phyloP scores from a whole-genome alignment of 2,329 filamentous ascomycete genomes.

The Aspergillus awamori region DNA sequence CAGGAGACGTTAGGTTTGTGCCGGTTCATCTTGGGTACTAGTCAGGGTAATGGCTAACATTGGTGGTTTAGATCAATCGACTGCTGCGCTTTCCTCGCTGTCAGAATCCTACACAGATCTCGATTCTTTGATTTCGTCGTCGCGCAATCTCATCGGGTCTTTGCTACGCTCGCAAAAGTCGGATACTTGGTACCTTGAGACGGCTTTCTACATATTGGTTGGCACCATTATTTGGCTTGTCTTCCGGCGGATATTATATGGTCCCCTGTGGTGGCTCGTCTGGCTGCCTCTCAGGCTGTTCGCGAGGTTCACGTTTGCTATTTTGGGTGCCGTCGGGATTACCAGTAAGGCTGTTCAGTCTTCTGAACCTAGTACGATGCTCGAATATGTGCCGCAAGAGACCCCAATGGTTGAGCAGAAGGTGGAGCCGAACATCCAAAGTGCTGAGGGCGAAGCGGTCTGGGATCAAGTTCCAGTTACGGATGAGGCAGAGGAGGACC shows the following conservation, averaged over 20 bases:
- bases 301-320: constrained; percentile 61
- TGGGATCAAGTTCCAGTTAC: constrained; percentile 26
- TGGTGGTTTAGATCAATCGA: constrained; percentile 64
- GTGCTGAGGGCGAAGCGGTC: constrained; percentile 19
- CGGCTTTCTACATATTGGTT: constrained; percentile 78
- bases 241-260: constrained; percentile 82
- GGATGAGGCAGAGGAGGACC: constrained; percentile 32
- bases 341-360: constrained; percentile 32
- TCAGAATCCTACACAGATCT: constrained; percentile 80
- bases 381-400: constrained; percentile 23
- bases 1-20: constrained; percentile 71
- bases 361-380: constrained; percentile 25
- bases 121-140: constrained; percentile 74
- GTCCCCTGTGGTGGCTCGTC: constrained; percentile 85
- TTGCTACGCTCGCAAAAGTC: constrained; percentile 88
- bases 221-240: constrained; percentile 81
- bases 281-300: constrained; percentile 76
- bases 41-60: background rate
- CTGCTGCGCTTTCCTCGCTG: constrained; percentile 77
- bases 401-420: constrained; percentile 23
- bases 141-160: constrained; percentile 73
- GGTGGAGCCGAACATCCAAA: constrained; percentile 24
- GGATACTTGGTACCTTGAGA: constrained; percentile 97
- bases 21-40: background rate
- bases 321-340: constrained; percentile 57